A percentile compares a stretch with the other conserved stretches of the same genome.
These are phyloP conservation scores for Leccinum uliginosum DNA, from an alignment of 768 basidiomycete genomes.

Conservation along the genomic window DNA sequence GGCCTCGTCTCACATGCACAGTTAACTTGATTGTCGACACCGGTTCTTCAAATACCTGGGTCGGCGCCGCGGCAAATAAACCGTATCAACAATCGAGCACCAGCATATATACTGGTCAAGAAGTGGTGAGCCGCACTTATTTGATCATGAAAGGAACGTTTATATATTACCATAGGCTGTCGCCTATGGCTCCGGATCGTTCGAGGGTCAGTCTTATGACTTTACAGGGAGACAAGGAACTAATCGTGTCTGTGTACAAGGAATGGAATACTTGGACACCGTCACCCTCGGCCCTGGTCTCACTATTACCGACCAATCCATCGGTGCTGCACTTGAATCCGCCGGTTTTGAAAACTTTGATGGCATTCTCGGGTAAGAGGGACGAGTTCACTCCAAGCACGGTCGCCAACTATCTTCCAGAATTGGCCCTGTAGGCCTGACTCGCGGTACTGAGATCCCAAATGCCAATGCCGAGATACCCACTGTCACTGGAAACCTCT, in stretches of 20 bases:
- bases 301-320: conserved; percentile 51
- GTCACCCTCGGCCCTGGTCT: conserved; percentile 50
- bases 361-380: conserved; percentile 58
- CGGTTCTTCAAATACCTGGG: conserved; percentile 65
- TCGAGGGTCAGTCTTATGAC: conserved; percentile 39
- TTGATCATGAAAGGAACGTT: neutral
- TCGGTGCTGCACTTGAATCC: conserved; percentile 53
- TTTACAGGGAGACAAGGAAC: neutral
- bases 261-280: conserved; percentile 46
- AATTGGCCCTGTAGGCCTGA: conserved; percentile 57
- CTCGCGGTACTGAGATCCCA: conserved; percentile 32
- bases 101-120: conserved; percentile 41
- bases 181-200: conserved; percentile 56
- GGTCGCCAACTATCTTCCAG: conserved; percentile 28
- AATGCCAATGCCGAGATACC: conserved; percentile 31
- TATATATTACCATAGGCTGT: conserved; percentile 37
- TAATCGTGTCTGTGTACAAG: conserved; percentile 18
- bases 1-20: conserved; percentile 19
- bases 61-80: conserved; percentile 50
- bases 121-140: conserved; percentile 39
- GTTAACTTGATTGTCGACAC: conserved; percentile 58
- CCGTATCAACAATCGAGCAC: conserved; percentile 47
- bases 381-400: neutral
- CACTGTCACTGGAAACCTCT: conserved; percentile 58
- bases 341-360: conserved; percentile 49